These are phyloP conservation scores for Fusarium sp. DNA, from an alignment of 2,329 filamentous ascomycete species.

Conservation along the genomic window DNA sequence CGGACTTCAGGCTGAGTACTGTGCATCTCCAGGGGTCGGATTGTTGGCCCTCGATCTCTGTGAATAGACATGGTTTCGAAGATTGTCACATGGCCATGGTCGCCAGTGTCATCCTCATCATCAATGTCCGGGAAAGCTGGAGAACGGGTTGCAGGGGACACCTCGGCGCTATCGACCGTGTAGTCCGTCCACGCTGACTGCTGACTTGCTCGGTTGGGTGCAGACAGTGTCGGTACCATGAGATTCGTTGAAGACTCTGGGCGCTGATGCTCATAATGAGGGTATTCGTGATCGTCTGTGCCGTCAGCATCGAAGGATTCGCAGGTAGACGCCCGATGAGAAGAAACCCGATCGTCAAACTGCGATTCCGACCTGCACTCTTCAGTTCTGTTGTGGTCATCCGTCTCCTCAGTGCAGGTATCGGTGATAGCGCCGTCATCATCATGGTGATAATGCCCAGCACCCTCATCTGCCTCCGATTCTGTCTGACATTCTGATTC, in stretches of 20 bases:
- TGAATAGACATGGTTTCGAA: conserved; percentile 47
- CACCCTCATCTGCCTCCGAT: conserved; percentile 44
- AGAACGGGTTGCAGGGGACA: conserved; percentile 47
- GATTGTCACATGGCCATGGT: conserved; percentile 50
- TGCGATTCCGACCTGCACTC: conserved; percentile 45
- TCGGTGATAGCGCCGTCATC: conserved; percentile 52
- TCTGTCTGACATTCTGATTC: conserved; percentile 56
- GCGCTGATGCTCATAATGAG: conserved; percentile 42
- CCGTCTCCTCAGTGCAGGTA: conserved; percentile 51
- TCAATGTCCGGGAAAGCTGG: conserved; percentile 44
- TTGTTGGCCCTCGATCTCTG: conserved; percentile 38
- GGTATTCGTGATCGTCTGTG: conserved; percentile 45
- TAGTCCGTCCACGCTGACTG: conserved; percentile 72
- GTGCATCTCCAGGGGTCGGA: conserved; percentile 36
- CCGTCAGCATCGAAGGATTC: conserved; percentile 53
- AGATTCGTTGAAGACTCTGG: conserved; percentile 59
- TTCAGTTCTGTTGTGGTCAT: conserved; percentile 46
- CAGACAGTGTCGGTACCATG: conserved; percentile 59
- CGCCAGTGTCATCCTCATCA: conserved; percentile 42
- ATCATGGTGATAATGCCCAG: conserved; percentile 39
- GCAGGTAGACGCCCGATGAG: conserved; percentile 54
- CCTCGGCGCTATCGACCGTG: conserved; percentile 65
- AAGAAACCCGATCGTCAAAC: conserved; percentile 47
- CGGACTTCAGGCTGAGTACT: conserved; percentile 38
- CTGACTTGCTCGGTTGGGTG: conserved; percentile 63